A percentile compares a stretch with the other conserved stretches of the same genome.
Conservation (phyloP, 805 yeast species). For the Candida pini region DNA sequence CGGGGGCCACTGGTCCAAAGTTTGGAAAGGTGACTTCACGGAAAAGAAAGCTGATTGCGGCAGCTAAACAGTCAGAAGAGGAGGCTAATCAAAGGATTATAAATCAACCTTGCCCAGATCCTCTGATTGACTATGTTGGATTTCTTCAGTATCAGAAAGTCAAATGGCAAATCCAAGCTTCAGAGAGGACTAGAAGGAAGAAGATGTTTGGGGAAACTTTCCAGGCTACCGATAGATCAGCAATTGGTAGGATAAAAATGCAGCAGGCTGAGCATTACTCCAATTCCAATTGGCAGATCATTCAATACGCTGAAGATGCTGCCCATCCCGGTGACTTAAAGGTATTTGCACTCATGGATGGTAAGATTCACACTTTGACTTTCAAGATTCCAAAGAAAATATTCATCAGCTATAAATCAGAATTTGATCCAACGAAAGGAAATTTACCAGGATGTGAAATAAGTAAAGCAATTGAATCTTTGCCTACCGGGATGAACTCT, state of each 20-base stretch:
- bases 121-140: conserved; percentile 58
- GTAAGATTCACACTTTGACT: conserved; percentile 65
- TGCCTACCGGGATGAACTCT: conserved; percentile 66
- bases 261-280: conserved; percentile 76
- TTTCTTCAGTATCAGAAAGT: conserved; percentile 73
- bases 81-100: conserved; percentile 40
- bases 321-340: conserved; percentile 67
- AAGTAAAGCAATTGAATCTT: conserved; percentile 50
- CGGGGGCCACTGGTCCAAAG: conserved; percentile 32
- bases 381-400: conserved; percentile 72
- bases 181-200: conserved; percentile 63
- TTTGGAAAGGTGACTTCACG: conserved; percentile 42
- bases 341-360: conserved; percentile 64
- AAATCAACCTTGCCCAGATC: conserved; percentile 57
- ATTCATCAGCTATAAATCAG: conserved; percentile 59
- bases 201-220: conserved; percentile 68
- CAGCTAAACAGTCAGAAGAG: conserved; percentile 34
- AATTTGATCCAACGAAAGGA: conserved; percentile 20
- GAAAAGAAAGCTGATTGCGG: conserved; percentile 39
- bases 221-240: conserved; percentile 43
- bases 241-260: conserved; percentile 65
- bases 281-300: conserved; percentile 77
- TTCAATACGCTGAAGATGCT: conserved; percentile 59
- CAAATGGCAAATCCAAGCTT: conserved; percentile 82
- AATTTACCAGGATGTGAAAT: conserved; percentile 47